A percentile compares a stretch with the other conserved stretches of the same genome.
Conservation (phyloP, 495 filamentous ascomycete genomes). For the Aspergillus egyptiacus region DNA sequence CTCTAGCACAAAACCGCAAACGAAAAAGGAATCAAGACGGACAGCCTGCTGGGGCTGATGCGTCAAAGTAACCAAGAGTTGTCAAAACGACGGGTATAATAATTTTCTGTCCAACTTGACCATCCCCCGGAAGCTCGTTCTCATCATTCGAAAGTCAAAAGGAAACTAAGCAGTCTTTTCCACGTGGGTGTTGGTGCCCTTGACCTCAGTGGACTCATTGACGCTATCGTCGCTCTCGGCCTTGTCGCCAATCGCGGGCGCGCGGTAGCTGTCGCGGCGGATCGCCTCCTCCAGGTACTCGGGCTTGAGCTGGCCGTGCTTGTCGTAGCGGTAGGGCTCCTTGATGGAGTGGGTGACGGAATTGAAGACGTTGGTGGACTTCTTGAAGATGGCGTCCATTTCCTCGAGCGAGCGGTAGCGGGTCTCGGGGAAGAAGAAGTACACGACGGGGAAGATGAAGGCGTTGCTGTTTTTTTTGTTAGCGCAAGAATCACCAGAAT, state of each 20-base stretch:
- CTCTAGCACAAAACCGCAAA: too few relatives aligned
- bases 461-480: constrained; percentile 47
- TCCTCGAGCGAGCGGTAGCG: constrained; percentile 69
- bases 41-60: too few relatives aligned
- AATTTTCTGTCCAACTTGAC: not conserved
- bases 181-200: not conserved
- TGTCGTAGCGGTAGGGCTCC: constrained; percentile 63
- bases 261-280: constrained; percentile 22
- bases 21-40: too few relatives aligned
- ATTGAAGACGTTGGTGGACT: constrained; percentile 47
- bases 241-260: constrained; percentile 18
- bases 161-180: not conserved
- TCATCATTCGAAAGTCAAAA: too few relatives aligned
- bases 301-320: constrained; percentile 58
- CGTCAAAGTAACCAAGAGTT: too few relatives aligned
- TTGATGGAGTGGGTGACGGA: constrained; percentile 54
- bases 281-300: constrained; percentile 31
- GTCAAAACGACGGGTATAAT: too few relatives aligned
- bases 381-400: constrained; percentile 54
- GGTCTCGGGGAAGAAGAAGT: constrained; percentile 75
- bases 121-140: not conserved
- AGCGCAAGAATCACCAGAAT: constrained; percentile 7
- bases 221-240: constrained; percentile 29
- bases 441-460: constrained; percentile 61
- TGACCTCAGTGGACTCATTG: not conserved